Evolutionary conservation across 129 eudicot species (phyloP), one percentile per base, ranked within the genome.

Genomic region (Saposhnikovia divaricata): DNA sequence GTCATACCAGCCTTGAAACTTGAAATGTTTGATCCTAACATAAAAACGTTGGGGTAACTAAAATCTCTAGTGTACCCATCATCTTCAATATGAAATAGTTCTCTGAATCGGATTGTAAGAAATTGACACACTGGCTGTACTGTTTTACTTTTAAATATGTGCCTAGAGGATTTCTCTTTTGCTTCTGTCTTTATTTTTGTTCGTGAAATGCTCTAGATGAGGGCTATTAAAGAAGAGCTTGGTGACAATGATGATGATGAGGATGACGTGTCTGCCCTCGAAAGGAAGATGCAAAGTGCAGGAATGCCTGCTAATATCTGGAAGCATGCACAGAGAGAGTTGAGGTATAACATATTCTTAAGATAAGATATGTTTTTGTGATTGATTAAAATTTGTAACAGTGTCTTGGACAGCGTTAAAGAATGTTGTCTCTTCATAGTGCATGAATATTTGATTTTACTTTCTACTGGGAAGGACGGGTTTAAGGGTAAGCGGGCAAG

Each of bases 191-290:
- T 59, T 61, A 23, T 10, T 74, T 21, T 31, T 66, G 69, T 61
- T 74, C 18, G 55, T 43, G 73, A 21, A 50, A 59, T 81, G 53
- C 28, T 79, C 63, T 79, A 95, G 99, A 96, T 96, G 99, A 89
- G 95, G 84, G 99, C 99, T 77, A 96, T 96, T 73, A 90, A 96
- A 83, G 99, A 96, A 88, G 99, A 96, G 86, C 97, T 96, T 69
- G 99, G 99, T 57, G 98, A 96, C 82, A 92, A 95, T 87, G 97
- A 92, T 82, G 99, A 95, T 77, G 99, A 95, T 40, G 99, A 95
- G 82, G 99, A 95, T 90, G 99, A 95, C 79, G 88, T 92, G 75
- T 97, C 95, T 81, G 86, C 90, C 59, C 90, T 96, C 66, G 99
- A 96, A 87, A 92, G 95, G 86, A 96, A 96, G 86, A 96, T 96